phyloP scores from a whole-genome alignment of 2,329 filamentous ascomycete species.

The Alternaria triticina region DNA sequence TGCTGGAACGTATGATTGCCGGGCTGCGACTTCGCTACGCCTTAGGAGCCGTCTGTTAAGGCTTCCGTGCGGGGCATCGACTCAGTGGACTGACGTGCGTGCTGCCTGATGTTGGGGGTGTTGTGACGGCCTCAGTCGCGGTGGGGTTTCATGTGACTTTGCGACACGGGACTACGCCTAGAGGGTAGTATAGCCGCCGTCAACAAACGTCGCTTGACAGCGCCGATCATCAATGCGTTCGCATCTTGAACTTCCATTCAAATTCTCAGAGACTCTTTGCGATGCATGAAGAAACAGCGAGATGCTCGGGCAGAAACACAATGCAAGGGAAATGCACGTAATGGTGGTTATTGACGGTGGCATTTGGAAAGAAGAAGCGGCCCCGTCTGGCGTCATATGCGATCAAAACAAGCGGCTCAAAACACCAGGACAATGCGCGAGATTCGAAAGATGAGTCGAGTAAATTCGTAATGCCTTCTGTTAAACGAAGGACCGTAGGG shows the following conservation, averaged over 20 bases:
- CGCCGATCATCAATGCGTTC: slow-evolving; percentile 39
- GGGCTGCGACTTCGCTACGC: slow-evolving; percentile 39
- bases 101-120: slow-evolving; percentile 27
- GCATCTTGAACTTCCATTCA: slow-evolving; percentile 12
- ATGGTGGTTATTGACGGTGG: slow-evolving; percentile 21
- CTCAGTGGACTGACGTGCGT: slow-evolving; percentile 20
- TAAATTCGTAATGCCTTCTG: slow-evolving; percentile 38
- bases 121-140: slow-evolving; percentile 39
- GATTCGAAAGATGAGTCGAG: slow-evolving; percentile 35
- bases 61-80: slow-evolving; percentile 20
- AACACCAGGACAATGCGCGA: slow-evolving; percentile 23
- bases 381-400: slow-evolving; percentile 31
- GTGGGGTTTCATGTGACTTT: slow-evolving; percentile 41
- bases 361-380: slow-evolving; percentile 37
- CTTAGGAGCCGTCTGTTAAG: slow-evolving; percentile 29
- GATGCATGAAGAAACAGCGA: slow-evolving; percentile 21
- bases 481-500: not conserved
- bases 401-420: slow-evolving; percentile 33
- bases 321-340: slow-evolving; percentile 30
- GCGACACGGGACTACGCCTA: slow-evolving; percentile 34
- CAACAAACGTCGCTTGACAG: slow-evolving; percentile 13
- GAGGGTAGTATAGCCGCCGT: slow-evolving; percentile 25
- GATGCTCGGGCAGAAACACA: slow-evolving; percentile 33
- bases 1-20: slow-evolving; percentile 46
- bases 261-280: slow-evolving; percentile 9